A percentile compares a stretch with the other conserved stretches of the same genome.
Evolutionary conservation across 2,329 filamentous ascomycete genomes (phyloP).

Genomic region (Cytospora mali): DNA sequence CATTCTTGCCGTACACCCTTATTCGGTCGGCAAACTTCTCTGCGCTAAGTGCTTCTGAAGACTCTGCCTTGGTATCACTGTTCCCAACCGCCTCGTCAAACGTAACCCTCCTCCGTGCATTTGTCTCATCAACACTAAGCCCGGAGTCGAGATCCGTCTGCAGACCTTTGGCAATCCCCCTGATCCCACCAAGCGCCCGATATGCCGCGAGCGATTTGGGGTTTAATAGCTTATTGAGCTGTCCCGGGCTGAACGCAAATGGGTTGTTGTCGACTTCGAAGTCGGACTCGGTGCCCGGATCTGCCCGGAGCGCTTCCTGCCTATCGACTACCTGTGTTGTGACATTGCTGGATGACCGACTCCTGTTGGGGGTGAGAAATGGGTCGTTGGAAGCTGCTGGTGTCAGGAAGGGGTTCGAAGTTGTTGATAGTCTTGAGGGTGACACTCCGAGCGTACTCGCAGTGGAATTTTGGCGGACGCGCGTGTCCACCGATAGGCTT

Average conservation of each 20-base stretch:
- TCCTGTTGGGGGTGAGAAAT: constrained; percentile 22
- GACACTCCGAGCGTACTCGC: constrained; percentile 22
- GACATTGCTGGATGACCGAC: constrained; percentile 14
- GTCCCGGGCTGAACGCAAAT: constrained; percentile 72
- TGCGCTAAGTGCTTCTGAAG: constrained; percentile 19
- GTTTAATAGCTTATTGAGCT: constrained; percentile 75
- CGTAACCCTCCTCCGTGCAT: constrained; percentile 30
- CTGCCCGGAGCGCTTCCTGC: constrained; percentile 63
- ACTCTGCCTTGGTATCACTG: constrained; percentile 21
- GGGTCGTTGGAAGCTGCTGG: constrained; percentile 21
- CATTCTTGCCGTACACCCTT: constrained; percentile 61
- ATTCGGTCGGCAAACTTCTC: constrained; percentile 53
- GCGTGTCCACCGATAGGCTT: constrained; percentile 21
- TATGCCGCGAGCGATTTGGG: constrained; percentile 76
- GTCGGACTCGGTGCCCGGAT: constrained; percentile 69
- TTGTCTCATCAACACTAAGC: constrained; percentile 68
- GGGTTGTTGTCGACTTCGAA: constrained; percentile 68
- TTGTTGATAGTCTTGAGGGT: constrained; percentile 19
- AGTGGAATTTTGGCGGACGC: constrained; percentile 18
- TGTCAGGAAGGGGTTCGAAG: constrained; percentile 27
- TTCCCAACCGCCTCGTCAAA: constrained; percentile 36
- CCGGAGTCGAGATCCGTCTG: constrained; percentile 65
- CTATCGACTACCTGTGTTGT: constrained; percentile 13
- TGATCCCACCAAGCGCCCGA: constrained; percentile 70
- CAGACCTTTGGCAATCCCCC: constrained; percentile 73